A percentile compares a stretch with the other conserved stretches of the same genome.
Evolutionary conservation across 768 basidiomycete genomes (phyloP).

Genomic region (Lyophyllum decastes): DNA sequence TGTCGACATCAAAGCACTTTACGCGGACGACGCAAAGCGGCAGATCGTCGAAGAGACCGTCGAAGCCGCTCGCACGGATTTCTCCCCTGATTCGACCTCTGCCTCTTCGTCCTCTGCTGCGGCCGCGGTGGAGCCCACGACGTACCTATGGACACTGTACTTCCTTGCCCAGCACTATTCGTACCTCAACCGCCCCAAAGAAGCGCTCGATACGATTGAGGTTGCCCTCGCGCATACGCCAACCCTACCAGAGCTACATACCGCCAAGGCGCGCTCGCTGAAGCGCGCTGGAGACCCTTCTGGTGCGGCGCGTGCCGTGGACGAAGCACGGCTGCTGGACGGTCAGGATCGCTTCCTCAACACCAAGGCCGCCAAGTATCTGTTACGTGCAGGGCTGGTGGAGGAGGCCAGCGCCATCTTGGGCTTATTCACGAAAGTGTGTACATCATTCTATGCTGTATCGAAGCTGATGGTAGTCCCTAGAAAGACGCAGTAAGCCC

Average conservation of each 20-base stretch:
- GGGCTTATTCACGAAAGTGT: constrained; percentile 90
- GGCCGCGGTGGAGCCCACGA: constrained; percentile 59
- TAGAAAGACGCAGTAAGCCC: constrained; percentile 86
- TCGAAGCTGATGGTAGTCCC: neutral
- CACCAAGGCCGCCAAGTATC: constrained; percentile 91
- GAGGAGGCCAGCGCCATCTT: constrained; percentile 75
- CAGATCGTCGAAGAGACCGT: constrained; percentile 68
- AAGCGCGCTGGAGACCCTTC: constrained; percentile 83
- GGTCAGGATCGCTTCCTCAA: constrained; percentile 96
- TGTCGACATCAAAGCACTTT: constrained; percentile 87
- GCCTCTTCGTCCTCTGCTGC: constrained; percentile 21
- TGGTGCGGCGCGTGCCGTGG: constrained; percentile 73
- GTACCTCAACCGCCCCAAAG: constrained; percentile 49
- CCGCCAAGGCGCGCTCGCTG: constrained; percentile 77
- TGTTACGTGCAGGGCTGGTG: constrained; percentile 77
- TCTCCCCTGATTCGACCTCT: constrained; percentile 24
- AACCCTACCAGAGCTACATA: constrained; percentile 87
- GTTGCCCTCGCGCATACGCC: constrained; percentile 83
- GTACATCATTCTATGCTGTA: constrained; percentile 15
- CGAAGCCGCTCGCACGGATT: constrained; percentile 45
- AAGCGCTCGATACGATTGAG: constrained; percentile 65
- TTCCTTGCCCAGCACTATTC: constrained; percentile 92
- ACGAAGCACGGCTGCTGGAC: constrained; percentile 84
- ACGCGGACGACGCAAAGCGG: constrained; percentile 64
- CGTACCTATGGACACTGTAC: constrained; percentile 93